Evolutionary conservation across 331 rosid genomes (phyloP), one percentile per base, ranked within the genome.

Genomic region (Arachis monticola): DNA sequence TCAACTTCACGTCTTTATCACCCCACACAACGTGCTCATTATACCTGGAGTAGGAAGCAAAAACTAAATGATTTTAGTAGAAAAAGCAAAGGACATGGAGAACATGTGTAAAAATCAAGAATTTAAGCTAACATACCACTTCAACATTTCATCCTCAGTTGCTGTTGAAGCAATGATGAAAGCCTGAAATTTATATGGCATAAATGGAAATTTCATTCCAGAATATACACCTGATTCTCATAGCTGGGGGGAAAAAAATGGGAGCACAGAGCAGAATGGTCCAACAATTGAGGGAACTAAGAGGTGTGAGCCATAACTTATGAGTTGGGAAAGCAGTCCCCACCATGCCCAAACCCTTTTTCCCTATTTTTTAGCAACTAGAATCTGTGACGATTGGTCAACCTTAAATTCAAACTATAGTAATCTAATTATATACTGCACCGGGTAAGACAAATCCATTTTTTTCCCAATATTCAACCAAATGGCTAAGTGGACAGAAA

Each of bases 141-240:
- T 90, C 76, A 69, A 68, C 97, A 92, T 92, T 83, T 95, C 97
- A 53, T 86, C 93, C 77, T 87, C 83, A 8, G 97, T 90, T 72
- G 91, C 97, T 53, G 99, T 95, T 68, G 99, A 92, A 57, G 99
- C 99, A 84, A 95, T 87, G 64, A 95, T 87, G 85, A 95, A 95
- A 57, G 99, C 99, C 99, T 95, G 97, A 78, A 85, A 82, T 75
- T 58, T 14, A 62, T 59, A 46, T 32, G 45, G 75, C 60, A 79
- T 70, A 13, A 78, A 27, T 30, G 31, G 47, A 52, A 64, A 60
- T 60, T 2, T 5, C 52, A 59, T 69, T 41, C 48, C 45, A 72
- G 51, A 14, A 17, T 17, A 42, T 31, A 75, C 59, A 61, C 58
- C 40, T 70, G 13, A 72, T 60, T 17, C 22, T 41, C 65, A 64